Conservation (phyloP, 306 rosid genomes). For the Trifolium pratense region DNA sequence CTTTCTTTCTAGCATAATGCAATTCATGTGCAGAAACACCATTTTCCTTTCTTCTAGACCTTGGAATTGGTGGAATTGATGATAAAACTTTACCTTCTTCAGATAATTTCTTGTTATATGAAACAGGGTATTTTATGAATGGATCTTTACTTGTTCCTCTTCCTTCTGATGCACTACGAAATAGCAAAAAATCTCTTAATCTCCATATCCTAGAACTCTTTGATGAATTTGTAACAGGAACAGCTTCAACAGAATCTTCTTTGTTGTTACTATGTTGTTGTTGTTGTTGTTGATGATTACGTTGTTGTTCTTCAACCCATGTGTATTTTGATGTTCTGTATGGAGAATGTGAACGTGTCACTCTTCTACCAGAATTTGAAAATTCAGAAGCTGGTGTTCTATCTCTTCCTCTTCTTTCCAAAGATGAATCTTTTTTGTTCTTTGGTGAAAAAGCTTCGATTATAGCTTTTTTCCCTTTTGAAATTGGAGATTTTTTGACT, state of each 20-base stretch:
- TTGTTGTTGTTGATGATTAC: not conserved
- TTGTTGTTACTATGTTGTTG: constrained; percentile 36
- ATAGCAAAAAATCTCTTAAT: constrained; percentile 69
- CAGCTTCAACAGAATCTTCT: constrained; percentile 18
- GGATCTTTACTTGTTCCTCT: constrained; percentile 71
- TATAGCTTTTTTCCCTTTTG: constrained; percentile 45
- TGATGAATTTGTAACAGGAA: constrained; percentile 16
- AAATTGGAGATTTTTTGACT: constrained; percentile 31
- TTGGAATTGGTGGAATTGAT: constrained; percentile 12
- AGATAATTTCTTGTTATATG: constrained; percentile 42
- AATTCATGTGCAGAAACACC: constrained; percentile 72
- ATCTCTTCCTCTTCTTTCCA: constrained; percentile 69
- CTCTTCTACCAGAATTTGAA: constrained; percentile 54
- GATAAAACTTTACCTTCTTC: constrained; percentile 48
- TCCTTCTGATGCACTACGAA: constrained; percentile 94
- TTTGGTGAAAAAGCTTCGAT: constrained; percentile 47
- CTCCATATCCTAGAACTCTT: constrained; percentile 78
- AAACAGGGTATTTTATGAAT: constrained; percentile 52
- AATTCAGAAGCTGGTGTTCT: constrained; percentile 30
- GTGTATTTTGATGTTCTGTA: constrained; percentile 50
- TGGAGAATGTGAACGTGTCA: constrained; percentile 75
- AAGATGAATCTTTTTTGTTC: constrained; percentile 38
- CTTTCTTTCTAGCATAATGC: constrained; percentile 76
- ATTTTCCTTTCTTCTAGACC: constrained; percentile 45
- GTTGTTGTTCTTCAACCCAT: constrained; percentile 56